These are phyloP conservation scores for Starmerella apis DNA, from an alignment of 805 yeast genomes.

Conservation along the genomic window DNA sequence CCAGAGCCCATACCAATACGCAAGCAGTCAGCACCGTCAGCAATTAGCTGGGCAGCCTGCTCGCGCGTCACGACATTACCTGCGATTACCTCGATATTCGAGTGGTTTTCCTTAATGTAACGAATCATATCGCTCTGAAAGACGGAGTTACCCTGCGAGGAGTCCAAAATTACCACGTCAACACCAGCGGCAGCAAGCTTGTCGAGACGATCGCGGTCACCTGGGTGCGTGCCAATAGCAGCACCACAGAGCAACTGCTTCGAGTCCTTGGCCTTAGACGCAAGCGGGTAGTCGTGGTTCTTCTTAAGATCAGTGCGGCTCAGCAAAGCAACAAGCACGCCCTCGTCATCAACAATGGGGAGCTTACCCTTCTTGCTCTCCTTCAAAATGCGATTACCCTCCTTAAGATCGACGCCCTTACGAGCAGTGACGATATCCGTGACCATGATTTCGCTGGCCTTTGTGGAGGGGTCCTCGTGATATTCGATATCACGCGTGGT, in stretches of 20 bases:
- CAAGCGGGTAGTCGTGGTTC: slow-evolving; percentile 85
- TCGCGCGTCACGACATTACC: slow-evolving; percentile 99
- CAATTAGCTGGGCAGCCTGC: slow-evolving; percentile 91
- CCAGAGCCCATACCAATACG: slow-evolving; percentile 99
- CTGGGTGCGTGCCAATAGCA: slow-evolving; percentile 87
- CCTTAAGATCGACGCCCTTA: slow-evolving; percentile 66
- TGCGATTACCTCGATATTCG: slow-evolving; percentile 79
- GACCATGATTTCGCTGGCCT: slow-evolving; percentile 79
- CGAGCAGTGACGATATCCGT: slow-evolving; percentile 73
- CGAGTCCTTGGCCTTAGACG: slow-evolving; percentile 84
- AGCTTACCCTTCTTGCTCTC: slow-evolving; percentile 93
- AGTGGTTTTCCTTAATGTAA: slow-evolving; percentile 74
- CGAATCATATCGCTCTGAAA: slow-evolving; percentile 90
- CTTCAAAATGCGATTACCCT: slow-evolving; percentile 86
- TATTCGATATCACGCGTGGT: slow-evolving; percentile 97
- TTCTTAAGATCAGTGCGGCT: slow-evolving; percentile 96
- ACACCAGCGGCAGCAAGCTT: slow-evolving; percentile 90
- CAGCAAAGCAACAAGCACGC: slow-evolving; percentile 73
- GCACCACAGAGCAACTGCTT: slow-evolving; percentile 98
- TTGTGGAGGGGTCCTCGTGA: slow-evolving; percentile 57
- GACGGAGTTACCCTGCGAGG: slow-evolving; percentile 93
- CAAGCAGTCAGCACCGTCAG: slow-evolving; percentile 94
- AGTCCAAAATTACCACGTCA: slow-evolving; percentile 90
- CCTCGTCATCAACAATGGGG: slow-evolving; percentile 73
- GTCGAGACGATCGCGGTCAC: slow-evolving; percentile 74